Percentiles rank a stretch among this genome's conserved stretches.
Evolutionary conservation across 2,329 filamentous ascomycete genomes (phyloP).

Genomic region (Sporothrix mexicana): DNA sequence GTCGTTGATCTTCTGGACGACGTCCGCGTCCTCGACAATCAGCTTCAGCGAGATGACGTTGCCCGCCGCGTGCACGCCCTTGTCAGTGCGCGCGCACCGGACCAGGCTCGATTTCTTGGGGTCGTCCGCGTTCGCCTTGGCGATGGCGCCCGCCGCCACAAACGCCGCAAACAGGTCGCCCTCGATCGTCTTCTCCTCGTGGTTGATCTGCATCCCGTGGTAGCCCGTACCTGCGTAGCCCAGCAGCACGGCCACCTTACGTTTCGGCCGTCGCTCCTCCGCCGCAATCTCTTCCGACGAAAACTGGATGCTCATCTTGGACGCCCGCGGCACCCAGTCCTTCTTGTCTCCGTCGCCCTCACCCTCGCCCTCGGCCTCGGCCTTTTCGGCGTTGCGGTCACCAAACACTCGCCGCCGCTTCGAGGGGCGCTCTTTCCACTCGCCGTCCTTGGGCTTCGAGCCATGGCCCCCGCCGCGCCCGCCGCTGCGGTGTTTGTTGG

Average conservation of each 20-base stretch:
- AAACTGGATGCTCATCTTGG: constrained; percentile 64
- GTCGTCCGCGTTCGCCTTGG: constrained; percentile 94
- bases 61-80: constrained; percentile 94
- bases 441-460: constrained; percentile 26
- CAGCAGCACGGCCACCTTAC: constrained; percentile 93
- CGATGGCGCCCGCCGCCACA: constrained; percentile 88
- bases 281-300: constrained; percentile 82
- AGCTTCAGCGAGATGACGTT: constrained; percentile 95
- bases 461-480: neutral
- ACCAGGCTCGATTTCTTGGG: constrained; percentile 95
- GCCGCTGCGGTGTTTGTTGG: constrained; percentile 32
- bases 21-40: constrained; percentile 87
- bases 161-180: constrained; percentile 93
- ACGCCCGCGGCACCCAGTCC: constrained; percentile 43
- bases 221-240: constrained; percentile 97
- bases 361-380: constrained; percentile 45
- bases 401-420: constrained; percentile 32
- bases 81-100: constrained; percentile 93
- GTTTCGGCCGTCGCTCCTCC: constrained; percentile 83
- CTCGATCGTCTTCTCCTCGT: constrained; percentile 88
- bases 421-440: constrained; percentile 30
- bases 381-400: constrained; percentile 35
- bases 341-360: constrained; percentile 40
- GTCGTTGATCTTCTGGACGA: constrained; percentile 90
- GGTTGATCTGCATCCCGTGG: constrained; percentile 92